Evolutionary conservation across 345 rosid species (phyloP).

Genomic region (Syzygium grande): DNA sequence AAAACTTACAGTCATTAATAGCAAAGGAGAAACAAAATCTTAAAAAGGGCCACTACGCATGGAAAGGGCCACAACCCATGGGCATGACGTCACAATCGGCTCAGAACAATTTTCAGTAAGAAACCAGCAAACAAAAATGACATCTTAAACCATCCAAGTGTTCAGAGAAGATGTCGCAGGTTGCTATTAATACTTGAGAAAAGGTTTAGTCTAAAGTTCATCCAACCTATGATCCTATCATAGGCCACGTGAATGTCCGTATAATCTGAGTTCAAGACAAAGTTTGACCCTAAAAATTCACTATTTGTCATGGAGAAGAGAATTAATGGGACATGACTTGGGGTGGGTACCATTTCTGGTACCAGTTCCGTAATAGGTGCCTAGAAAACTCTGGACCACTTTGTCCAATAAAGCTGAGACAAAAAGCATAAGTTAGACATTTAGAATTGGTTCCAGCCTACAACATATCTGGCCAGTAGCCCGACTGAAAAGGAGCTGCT

Average conservation of each 20-base stretch:
- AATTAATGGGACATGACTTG: background rate
- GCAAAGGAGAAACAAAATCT: no score
- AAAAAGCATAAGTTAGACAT: background rate
- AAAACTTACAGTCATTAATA: no score
- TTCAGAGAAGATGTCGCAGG: background rate
- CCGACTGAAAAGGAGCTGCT: background rate
- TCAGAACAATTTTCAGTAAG: no score
- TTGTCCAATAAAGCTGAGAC: background rate
- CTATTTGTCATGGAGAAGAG: background rate
- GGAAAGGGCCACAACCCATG: no score
- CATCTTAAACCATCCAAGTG: no score
- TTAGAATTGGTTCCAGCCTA: background rate
- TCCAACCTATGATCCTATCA: no score
- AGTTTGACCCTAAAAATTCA: background rate
- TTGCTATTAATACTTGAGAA: background rate
- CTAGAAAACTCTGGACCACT: background rate
- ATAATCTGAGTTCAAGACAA: background rate
- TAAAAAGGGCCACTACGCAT: no score
- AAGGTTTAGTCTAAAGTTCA: no score
- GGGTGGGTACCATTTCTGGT: background rate
- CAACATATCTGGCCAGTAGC: accelerated
- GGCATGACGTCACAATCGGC: background rate
- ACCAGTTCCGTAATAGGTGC: background rate
- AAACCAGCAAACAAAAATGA: no score
- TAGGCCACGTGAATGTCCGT: background rate